Evolutionary conservation across 2,329 filamentous ascomycete genomes (phyloP), one percentile per base, ranked within the genome.

Genomic region (Ceratocystis papillata): DNA sequence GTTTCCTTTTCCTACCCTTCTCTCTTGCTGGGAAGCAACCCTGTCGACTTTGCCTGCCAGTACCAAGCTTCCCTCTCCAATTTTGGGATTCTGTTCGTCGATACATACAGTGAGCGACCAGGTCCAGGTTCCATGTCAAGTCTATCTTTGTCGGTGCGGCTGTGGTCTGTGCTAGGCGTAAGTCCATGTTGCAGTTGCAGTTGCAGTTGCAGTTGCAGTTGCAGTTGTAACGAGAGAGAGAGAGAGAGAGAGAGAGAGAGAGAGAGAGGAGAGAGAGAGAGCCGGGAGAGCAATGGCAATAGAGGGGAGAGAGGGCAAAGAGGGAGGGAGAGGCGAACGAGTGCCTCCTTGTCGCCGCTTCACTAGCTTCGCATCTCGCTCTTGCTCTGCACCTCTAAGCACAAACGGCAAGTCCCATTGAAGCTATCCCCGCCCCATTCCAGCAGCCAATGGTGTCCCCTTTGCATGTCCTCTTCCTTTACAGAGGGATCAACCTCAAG

Each of bases 111-210:
- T 22, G 25, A 33, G 25, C 37, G 37, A 59, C 55, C 17, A n/a
- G 55, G 55, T 33, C 55, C 55, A 59, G 28, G 55, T 59, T 59
- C 55, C 28, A 59, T 59, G 55, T 59, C 55, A 59, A 59, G 55
- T 59, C 55, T 59, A 59, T 59, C 55, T 59, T 59, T 59, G 55
- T 59, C 55, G 55, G 55, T 59, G 55, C 55, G 55, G 28, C 55
- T 59, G 55, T 59, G 55, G 55, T 37, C 55, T 59, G 55, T 59
- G 55, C 28, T 30, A 37, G 28, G 33, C 25, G 12, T 2, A 25
- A 55, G 50, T 20, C 50, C 10, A 25, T 15, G 30, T 33, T 46
- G 44, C 44, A 46, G 44, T 5, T 46, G n/a, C 44, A 46, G 15
- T 48, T 17, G 45, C 22, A 22, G 20, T 4, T 46, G 17, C 44